These are phyloP conservation scores for Tremellales sp. DNA, from an alignment of 1,284 basidiomycete species.

Conservation along the genomic window DNA sequence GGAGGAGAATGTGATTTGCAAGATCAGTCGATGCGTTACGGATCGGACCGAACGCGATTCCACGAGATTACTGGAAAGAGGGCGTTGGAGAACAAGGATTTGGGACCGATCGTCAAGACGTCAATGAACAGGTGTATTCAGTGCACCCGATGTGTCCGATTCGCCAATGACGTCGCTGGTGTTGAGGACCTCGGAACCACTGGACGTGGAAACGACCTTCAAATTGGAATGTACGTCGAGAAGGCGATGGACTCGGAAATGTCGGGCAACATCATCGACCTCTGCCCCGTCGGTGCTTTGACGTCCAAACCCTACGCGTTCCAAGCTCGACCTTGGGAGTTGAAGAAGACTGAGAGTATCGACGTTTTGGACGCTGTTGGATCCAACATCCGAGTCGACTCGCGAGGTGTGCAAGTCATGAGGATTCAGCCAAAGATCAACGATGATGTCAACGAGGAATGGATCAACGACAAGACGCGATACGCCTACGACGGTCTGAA, in stretches of 20 bases:
- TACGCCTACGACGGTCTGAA: slow-evolving; percentile 93
- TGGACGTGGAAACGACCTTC: slow-evolving; percentile 95
- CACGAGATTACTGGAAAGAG: slow-evolving; percentile 98
- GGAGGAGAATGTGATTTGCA: slow-evolving; percentile 98
- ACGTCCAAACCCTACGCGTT: slow-evolving; percentile 98
- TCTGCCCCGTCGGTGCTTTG: slow-evolving; percentile 91
- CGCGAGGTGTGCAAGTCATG: slow-evolving; percentile 94
- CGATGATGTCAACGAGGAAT: slow-evolving; percentile 99
- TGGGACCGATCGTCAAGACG: slow-evolving; percentile 96
- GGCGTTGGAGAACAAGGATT: slow-evolving; percentile 96
- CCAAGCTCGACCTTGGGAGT: slow-evolving; percentile 95
- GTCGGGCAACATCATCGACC: slow-evolving; percentile 94
- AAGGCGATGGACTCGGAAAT: slow-evolving; percentile 97
- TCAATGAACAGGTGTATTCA: slow-evolving; percentile 99
- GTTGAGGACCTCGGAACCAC: slow-evolving; percentile 97
- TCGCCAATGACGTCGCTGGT: slow-evolving; percentile 98
- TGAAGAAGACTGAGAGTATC: slow-evolving; percentile 96
- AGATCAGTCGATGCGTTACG: slow-evolving; percentile 99
- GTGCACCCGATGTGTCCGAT: slow-evolving; percentile 97
- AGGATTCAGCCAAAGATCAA: slow-evolving; percentile 93
- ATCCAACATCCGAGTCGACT: slow-evolving; percentile 95
- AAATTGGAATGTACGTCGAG: slow-evolving; percentile 98
- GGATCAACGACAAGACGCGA: slow-evolving; percentile 99
- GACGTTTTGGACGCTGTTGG: slow-evolving; percentile 99
- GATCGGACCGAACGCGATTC: slow-evolving; percentile 93